Base-by-base conservation (phyloP, 805 yeast species). In the Clavispora carvajalis region DNA sequence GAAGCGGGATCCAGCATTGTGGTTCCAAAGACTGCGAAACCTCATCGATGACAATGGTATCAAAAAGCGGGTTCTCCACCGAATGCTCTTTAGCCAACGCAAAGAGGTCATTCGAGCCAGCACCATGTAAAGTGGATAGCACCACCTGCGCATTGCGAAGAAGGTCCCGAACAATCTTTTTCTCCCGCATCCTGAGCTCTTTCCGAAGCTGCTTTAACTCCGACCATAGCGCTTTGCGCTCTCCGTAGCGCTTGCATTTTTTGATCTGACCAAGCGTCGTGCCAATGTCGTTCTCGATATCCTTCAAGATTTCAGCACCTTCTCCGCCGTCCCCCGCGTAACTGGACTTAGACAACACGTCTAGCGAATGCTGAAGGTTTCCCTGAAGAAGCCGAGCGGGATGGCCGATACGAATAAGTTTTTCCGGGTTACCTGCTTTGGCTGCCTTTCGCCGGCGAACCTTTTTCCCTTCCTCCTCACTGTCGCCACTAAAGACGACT, bases 1-100 rank as follows among this genome's bases (percentile, higher is more conserved):
- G 69, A 6, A 93, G 45, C 1, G 99, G 97, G 18, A 91, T 89
- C 97, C 97, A 90, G 54, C 97, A 89, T 49, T 91, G 95, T 1
- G 97, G 95, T 54, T 91, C 96, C 40, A 91, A 63, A 9, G 96
- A 75, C 59, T 91, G 99, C 0, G 97, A 88, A 0, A 91, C 96
- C 60, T 91, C 99, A 62, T 91, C 99, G 25, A 91, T 90, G 10
- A 93, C 85, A 23, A 91, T 69, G 0, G 95, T 79, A 48, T 86
- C 87, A 54, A 91, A 87, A 10, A 80, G 55, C 3, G 69, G 65
- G 21, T 59, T 57, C 3, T 58, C 62, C 7, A 28, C 34, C 18
- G 53, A 47, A 19, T 40, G 50, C 7, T 43, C 40, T 30, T 60
- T 65, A 51, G 77, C 75, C 31, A 80, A 62, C 3, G 76, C 69